These are phyloP conservation scores for Delitschia confertaspora DNA, from an alignment of 495 filamentous ascomycete species.

Conservation along the genomic window DNA sequence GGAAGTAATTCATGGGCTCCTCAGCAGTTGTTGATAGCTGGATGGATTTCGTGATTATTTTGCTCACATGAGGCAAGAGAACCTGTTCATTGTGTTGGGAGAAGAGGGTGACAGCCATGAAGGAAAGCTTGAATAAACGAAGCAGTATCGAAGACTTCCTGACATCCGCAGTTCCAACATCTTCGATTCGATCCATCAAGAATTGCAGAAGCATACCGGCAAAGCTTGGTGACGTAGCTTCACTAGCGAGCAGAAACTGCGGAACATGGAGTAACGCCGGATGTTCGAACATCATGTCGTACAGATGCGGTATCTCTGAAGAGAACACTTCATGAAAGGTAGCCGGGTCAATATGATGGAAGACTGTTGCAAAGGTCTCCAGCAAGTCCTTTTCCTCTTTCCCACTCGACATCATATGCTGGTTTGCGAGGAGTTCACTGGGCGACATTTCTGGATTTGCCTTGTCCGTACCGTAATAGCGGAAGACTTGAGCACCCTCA, in stretches of 20 bases:
- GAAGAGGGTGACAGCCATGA: constrained; percentile 98
- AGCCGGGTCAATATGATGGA: constrained; percentile 96
- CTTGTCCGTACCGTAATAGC: constrained; percentile 88
- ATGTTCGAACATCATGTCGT: constrained; percentile 97
- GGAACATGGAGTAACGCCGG: constrained; percentile 87
- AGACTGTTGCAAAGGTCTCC: constrained; percentile 95
- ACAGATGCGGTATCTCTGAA: constrained; percentile 89
- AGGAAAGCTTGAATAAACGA: constrained; percentile 94
- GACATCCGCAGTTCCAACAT: constrained; percentile 84
- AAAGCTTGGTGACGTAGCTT: constrained; percentile 94
- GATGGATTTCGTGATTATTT: constrained; percentile 93
- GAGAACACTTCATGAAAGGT: constrained; percentile 99
- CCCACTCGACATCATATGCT: constrained; percentile 81
- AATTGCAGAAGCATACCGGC: constrained; percentile 96
- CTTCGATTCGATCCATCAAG: constrained; percentile 89
- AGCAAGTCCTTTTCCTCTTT: constrained; percentile 97
- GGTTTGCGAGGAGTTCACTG: constrained; percentile 82
- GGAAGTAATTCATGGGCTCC: constrained; percentile 98
- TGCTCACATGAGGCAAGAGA: constrained; percentile 85
- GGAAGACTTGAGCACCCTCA: constrained; percentile 89
- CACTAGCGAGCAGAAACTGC: constrained; percentile 95
- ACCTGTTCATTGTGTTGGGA: constrained; percentile 91
- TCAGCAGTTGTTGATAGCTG: constrained; percentile 91
- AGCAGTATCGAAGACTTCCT: constrained; percentile 86
- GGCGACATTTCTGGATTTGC: constrained; percentile 66